Conservation (phyloP, 1,284 basidiomycete genomes). For the Cryptococcus maquisensis region DNA sequence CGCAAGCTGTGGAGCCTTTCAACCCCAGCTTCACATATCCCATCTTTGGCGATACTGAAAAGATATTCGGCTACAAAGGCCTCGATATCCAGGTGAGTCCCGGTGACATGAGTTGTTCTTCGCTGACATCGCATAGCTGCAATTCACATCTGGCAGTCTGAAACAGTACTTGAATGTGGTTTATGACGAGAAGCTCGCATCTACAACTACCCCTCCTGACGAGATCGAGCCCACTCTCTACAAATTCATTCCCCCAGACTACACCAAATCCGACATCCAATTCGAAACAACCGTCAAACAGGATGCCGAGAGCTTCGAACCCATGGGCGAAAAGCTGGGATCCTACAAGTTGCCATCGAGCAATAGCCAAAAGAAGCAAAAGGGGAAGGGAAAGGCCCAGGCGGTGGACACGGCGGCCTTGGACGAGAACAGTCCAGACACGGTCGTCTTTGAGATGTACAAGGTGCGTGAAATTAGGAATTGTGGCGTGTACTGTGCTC, state of each 20-base stretch:
- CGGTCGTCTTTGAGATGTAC: constrained; percentile 74
- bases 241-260: constrained; percentile 75
- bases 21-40: constrained; percentile 84
- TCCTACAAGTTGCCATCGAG: constrained; percentile 62
- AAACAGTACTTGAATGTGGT: constrained; percentile 67
- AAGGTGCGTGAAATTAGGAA: constrained; percentile 58
- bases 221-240: constrained; percentile 75
- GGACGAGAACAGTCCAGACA: constrained; percentile 58
- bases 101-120: background rate
- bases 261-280: constrained; percentile 60
- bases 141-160: constrained; percentile 83
- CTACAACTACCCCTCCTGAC: constrained; percentile 71
- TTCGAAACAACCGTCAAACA: constrained; percentile 67
- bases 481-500: background rate
- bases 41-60: constrained; percentile 95
- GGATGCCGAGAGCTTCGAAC: constrained; percentile 70
- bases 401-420: constrained; percentile 38
- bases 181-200: constrained; percentile 63
- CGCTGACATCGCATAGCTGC: constrained; percentile 54
- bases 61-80: constrained; percentile 88
- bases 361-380: constrained; percentile 27
- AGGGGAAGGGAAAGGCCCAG: constrained; percentile 5
- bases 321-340: constrained; percentile 69
- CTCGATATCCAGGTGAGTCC: constrained; percentile 70
- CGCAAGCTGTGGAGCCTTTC: constrained; percentile 60